phyloP scores from a whole-genome alignment of 2,329 filamentous ascomycete species.

The Tolypocladium ophioglossoides region DNA sequence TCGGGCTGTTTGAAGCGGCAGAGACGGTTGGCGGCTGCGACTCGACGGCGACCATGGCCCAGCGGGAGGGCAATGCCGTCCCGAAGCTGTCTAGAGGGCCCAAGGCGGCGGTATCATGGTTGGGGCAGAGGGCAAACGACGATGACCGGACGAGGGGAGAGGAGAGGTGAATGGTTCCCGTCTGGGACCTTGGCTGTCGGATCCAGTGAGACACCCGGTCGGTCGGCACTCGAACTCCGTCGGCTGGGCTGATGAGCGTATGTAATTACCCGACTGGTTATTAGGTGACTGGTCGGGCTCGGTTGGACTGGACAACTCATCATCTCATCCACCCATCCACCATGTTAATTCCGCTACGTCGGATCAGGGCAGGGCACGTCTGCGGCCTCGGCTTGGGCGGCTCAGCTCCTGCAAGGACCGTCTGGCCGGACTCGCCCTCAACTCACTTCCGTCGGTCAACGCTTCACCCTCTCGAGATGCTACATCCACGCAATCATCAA shows the following conservation, averaged over 20 bases:
- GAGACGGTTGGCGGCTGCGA: background rate
- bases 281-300: background rate
- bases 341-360: background rate
- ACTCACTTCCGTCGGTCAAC: too few relatives aligned
- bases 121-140: background rate
- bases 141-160: background rate
- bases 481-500: too few relatives aligned
- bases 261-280: background rate
- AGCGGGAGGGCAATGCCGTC: background rate
- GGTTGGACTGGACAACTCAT: background rate
- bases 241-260: background rate
- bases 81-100: background rate
- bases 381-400: background rate
- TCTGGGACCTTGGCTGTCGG: background rate
- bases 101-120: background rate
- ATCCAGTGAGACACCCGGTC: background rate
- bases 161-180: background rate
- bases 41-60: background rate
- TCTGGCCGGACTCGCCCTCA: too few relatives aligned
- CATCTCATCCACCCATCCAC: conserved; percentile 1
- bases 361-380: background rate
- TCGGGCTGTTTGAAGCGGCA: background rate
- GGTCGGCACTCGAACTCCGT: background rate
- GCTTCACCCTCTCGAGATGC: too few relatives aligned
- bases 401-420: too few relatives aligned